Percentiles rank a stretch among this genome's conserved stretches.
Conservation (phyloP, 2,329 filamentous ascomycete species). For the Trichoderma sp. region DNA sequence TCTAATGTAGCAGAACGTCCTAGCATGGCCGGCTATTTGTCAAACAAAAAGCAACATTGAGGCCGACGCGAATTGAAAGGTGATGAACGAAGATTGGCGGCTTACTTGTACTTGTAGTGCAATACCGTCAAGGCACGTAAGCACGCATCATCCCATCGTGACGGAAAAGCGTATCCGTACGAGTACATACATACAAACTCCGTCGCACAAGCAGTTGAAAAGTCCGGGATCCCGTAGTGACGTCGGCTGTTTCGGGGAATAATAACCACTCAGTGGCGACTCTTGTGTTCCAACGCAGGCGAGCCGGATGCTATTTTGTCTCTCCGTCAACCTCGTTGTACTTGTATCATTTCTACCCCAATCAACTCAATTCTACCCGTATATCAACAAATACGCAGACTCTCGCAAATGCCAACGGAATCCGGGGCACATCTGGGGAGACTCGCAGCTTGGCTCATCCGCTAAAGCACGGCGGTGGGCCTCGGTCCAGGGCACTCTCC, state of each 20-base stretch:
- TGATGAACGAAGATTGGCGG: not conserved
- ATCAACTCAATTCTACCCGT: not conserved
- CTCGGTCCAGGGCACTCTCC: slow-evolving; percentile 2
- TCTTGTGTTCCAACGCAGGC: slow-evolving; percentile 7
- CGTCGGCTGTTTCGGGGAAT: slow-evolving; percentile 21
- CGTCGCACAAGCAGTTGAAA: not conserved
- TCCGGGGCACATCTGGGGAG: slow-evolving; percentile 10
- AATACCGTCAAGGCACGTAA: not conserved
- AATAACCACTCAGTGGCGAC: slow-evolving; percentile 15
- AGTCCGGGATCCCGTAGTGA: slow-evolving; percentile 15
- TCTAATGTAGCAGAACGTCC: not conserved
- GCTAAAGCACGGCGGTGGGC: slow-evolving; percentile 11
- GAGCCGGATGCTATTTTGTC: not conserved
- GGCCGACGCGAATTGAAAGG: not conserved
- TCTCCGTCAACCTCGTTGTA: not conserved
- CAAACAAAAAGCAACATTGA: not conserved
- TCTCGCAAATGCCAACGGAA: not conserved
- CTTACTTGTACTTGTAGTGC: not conserved
- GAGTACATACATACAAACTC: not conserved
- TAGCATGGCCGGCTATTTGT: not conserved
- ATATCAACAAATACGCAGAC: not conserved
- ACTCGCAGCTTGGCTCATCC: not conserved
- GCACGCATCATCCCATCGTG: not conserved
- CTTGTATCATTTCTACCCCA: not conserved
- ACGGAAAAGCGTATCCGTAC: not conserved